Percentiles rank a stretch among this genome's conserved stretches.
phyloP scores from a whole-genome alignment of 257 asterid genomes.

The Haberlea rhodopensis region DNA sequence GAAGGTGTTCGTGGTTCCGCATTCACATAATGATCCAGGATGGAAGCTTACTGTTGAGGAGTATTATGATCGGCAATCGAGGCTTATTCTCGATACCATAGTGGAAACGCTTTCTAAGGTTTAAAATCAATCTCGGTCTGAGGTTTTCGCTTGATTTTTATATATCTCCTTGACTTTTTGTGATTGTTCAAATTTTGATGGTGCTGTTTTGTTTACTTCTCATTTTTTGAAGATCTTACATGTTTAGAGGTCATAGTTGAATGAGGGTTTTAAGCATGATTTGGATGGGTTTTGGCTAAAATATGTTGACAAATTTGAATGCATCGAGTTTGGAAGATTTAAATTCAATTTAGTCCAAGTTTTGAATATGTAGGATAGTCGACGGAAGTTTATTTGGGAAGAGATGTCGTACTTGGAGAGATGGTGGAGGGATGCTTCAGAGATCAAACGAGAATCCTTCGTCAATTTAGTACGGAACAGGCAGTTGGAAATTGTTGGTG shows the following conservation, averaged over 20 bases:
- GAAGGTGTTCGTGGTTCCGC: slow-evolving; percentile 93
- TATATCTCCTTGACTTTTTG: neutral
- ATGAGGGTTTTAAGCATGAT: too few species aligned
- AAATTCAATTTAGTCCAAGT: slow-evolving; percentile 22
- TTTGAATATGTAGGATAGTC: slow-evolving; percentile 50
- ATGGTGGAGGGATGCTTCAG: slow-evolving; percentile 98
- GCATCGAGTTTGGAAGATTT: slow-evolving; percentile 12
- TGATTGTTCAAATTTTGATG: slow-evolving; percentile 6
- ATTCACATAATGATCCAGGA: slow-evolving; percentile 99
- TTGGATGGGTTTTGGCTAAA: too few species aligned
- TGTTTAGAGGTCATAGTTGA: too few species aligned
- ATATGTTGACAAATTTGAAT: slow-evolving; percentile 16
- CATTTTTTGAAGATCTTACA: too few species aligned
- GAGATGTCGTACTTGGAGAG: slow-evolving; percentile 98
- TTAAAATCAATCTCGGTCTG: slow-evolving; percentile 6
- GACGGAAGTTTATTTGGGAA: slow-evolving; percentile 98
- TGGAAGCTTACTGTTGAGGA: slow-evolving; percentile 96
- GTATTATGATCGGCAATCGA: slow-evolving; percentile 85
- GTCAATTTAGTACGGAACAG: slow-evolving; percentile 72
- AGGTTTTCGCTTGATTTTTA: slow-evolving; percentile 3
- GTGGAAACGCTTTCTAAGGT: slow-evolving; percentile 85
- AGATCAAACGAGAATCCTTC: slow-evolving; percentile 61
- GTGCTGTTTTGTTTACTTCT: too few species aligned
- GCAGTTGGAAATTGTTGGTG: slow-evolving; percentile 95
- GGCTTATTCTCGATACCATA: slow-evolving; percentile 82